These are phyloP conservation scores for Conticribra weissflogii DNA, from an alignment of 108 stramenopile genomes.

Conservation along the genomic window DNA sequence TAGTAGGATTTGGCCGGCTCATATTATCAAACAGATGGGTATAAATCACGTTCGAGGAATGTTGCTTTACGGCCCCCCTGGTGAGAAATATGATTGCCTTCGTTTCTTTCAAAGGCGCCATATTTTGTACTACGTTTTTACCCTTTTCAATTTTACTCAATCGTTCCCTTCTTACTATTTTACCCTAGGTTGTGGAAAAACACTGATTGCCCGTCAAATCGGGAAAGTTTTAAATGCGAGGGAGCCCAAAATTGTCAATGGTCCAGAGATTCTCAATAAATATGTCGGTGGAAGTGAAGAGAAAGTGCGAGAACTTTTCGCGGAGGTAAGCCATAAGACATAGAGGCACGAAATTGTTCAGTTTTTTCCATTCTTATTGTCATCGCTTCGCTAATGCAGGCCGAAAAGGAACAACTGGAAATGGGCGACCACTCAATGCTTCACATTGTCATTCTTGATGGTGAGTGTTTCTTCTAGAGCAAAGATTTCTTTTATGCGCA, in stretches of 20 bases:
- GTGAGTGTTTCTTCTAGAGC: too few species aligned
- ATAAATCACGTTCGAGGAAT: slow-evolving; percentile 98
- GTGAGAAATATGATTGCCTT: too few species aligned
- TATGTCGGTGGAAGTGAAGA: slow-evolving; percentile 97
- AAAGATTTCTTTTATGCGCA: too few species aligned
- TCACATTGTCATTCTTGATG: slow-evolving; percentile 99
- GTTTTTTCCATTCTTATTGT: too few species aligned
- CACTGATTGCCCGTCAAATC: slow-evolving; percentile 98
- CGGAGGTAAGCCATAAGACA: slow-evolving; percentile 42
- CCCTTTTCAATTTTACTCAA: too few species aligned
- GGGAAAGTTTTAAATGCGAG: slow-evolving; percentile 97
- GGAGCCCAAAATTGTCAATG: slow-evolving; percentile 99
- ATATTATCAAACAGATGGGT: slow-evolving; percentile 95
- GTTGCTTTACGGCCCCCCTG: slow-evolving; percentile 88
- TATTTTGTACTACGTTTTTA: slow-evolving; percentile 1
- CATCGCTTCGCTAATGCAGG: too few species aligned
- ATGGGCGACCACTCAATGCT: slow-evolving; percentile 94
- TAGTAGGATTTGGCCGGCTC: slow-evolving; percentile 93
- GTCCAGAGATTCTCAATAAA: slow-evolving; percentile 98
- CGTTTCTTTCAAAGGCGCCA: not conserved
- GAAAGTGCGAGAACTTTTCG: slow-evolving; percentile 96
- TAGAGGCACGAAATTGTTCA: not conserved
- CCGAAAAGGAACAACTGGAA: slow-evolving; percentile 91
- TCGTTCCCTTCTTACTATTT: too few species aligned
- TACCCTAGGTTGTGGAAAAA: slow-evolving; percentile 98